phyloP scores from a whole-genome alignment of 2,329 filamentous ascomycete species.

The Blumeria hordei region DNA sequence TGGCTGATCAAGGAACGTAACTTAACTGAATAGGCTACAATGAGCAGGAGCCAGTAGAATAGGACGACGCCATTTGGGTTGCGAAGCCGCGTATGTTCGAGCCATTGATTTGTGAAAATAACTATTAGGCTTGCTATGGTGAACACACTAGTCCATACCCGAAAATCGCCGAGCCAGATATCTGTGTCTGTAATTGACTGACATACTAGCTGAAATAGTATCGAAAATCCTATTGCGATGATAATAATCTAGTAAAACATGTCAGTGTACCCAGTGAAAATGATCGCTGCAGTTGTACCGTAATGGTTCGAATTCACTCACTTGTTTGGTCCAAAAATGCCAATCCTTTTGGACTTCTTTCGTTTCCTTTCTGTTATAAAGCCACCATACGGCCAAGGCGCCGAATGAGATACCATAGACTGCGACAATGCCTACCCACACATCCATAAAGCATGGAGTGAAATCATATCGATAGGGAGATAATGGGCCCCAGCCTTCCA shows the following conservation, averaged over 20 bases:
- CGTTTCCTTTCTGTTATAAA: slow-evolving; percentile 44
- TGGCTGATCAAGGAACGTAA: slow-evolving; percentile 42
- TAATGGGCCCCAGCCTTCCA: slow-evolving; percentile 86
- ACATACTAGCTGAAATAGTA: slow-evolving; percentile 33
- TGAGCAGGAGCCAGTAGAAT: slow-evolving; percentile 49
- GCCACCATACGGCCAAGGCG: slow-evolving; percentile 53
- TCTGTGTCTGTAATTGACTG: slow-evolving; percentile 33
- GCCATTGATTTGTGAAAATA: slow-evolving; percentile 40
- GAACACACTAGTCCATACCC: slow-evolving; percentile 44
- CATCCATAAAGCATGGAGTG: slow-evolving; percentile 90
- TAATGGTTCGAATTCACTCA: slow-evolving; percentile 18
- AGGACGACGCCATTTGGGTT: slow-evolving; percentile 47
- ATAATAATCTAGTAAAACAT: slow-evolving; percentile 25
- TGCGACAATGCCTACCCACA: slow-evolving; percentile 61
- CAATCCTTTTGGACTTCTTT: slow-evolving; percentile 54
- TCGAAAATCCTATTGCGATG: slow-evolving; percentile 28
- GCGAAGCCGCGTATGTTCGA: slow-evolving; percentile 43
- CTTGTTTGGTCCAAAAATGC: slow-evolving; percentile 86
- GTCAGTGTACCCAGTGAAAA: background rate
- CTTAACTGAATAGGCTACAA: slow-evolving; percentile 40
- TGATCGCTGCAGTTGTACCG: background rate
- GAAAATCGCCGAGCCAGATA: slow-evolving; percentile 39
- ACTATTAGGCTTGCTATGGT: slow-evolving; percentile 36
- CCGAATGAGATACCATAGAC: slow-evolving; percentile 60
- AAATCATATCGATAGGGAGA: slow-evolving; percentile 78